A percentile compares a stretch with the other conserved stretches of the same genome.
Conservation (phyloP, 306 rosid species). For the Prunus mume region DNA sequence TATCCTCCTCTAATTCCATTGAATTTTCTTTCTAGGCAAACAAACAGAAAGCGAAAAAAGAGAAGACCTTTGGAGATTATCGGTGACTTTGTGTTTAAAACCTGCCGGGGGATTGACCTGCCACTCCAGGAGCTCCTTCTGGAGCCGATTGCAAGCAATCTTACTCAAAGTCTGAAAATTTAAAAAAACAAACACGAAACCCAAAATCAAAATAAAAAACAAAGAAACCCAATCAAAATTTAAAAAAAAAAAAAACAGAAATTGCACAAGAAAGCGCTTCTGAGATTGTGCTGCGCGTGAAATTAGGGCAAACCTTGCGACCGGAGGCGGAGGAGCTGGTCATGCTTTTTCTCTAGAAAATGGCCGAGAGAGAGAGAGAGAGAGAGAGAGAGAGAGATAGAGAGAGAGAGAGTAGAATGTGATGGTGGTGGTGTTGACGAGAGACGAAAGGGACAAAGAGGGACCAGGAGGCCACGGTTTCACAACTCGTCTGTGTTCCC, state of each 20-base stretch:
- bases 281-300: not conserved
- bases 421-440: constrained; percentile 36
- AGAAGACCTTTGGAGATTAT: constrained; percentile 84
- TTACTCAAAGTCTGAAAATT: constrained; percentile 69
- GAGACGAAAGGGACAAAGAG: constrained; percentile 35
- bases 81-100: constrained; percentile 95
- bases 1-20: not conserved
- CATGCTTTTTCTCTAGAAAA: constrained; percentile 47
- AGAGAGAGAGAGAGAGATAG: constrained; percentile 13
- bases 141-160: constrained; percentile 98
- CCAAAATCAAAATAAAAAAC: constrained; percentile 6
- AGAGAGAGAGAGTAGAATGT: not conserved
- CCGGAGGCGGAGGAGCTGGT: constrained; percentile 87
- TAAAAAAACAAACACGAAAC: not conserved
- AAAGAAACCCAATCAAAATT: not conserved
- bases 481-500: constrained; percentile 13
- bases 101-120: constrained; percentile 95
- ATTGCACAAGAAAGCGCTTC: not conserved
- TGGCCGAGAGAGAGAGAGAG: constrained; percentile 26
- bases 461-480: constrained; percentile 42
- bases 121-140: constrained; percentile 98
- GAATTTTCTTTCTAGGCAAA: not conserved
- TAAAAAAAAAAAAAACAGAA: not conserved
- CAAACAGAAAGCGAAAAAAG: not conserved
- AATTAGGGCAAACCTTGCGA: constrained; percentile 68